phyloP scores from a whole-genome alignment of 306 rosid genomes.

The Vicia sativa region DNA sequence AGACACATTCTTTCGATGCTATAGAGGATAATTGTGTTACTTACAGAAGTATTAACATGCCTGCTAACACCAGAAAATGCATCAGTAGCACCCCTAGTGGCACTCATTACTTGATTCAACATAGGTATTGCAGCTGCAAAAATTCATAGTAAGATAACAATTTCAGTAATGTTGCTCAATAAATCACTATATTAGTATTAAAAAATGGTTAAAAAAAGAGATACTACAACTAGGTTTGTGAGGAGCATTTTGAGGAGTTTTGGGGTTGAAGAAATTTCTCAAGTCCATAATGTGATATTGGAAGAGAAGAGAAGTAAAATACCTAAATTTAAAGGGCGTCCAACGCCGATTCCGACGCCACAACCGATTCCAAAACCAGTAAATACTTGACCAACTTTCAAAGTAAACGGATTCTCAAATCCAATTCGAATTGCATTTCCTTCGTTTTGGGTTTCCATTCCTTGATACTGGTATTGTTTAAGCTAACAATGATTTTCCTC shows the following conservation, averaged over 20 bases:
- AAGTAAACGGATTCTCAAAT: slow-evolving; percentile 82
- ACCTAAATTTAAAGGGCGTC: slow-evolving; percentile 93
- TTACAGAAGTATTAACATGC: slow-evolving; percentile 78
- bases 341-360: slow-evolving; percentile 93
- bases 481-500: not conserved
- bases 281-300: slow-evolving; percentile 47
- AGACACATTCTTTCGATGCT: too few species aligned
- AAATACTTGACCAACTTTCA: slow-evolving; percentile 93
- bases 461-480: not conserved
- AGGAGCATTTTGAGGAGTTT: slow-evolving; percentile 14
- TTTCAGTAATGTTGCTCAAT: not conserved
- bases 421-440: slow-evolving; percentile 57
- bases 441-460: slow-evolving; percentile 60
- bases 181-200: not conserved
- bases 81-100: slow-evolving; percentile 93
- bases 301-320: not conserved
- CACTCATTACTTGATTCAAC: slow-evolving; percentile 89
- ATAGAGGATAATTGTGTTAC: slow-evolving; percentile 48
- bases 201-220: not conserved
- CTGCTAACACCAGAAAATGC: slow-evolving; percentile 89
- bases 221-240: slow-evolving; percentile 40
- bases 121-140: slow-evolving; percentile 78
- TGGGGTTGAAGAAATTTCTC: slow-evolving; percentile 51
- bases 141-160: slow-evolving; percentile 10
- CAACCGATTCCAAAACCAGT: slow-evolving; percentile 97